Evolutionary conservation across 805 yeast species (phyloP), one percentile per base, ranked within the genome.

Genomic region (Lachancea fermentati): DNA sequence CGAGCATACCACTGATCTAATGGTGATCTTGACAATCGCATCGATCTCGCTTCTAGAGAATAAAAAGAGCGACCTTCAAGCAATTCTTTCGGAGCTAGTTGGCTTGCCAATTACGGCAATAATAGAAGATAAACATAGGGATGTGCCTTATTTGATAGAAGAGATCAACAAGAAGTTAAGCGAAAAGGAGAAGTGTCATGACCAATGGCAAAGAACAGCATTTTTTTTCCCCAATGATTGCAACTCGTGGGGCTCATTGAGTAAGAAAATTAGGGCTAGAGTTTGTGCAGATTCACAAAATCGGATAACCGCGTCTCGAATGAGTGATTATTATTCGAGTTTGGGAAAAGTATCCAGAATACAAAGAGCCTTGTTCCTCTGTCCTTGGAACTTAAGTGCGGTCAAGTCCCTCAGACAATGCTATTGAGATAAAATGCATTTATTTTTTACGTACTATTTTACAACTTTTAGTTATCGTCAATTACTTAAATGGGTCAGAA

Each of bases 11-110:
- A 68, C 84, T 1, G 77, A 88, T 2, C 62, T 86, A 34, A 54
- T 77, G 17, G 77, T 85, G 2, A 80, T 85, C 0, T 61, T 89
- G 43, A 75, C 87, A 1, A 67, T 91, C 31, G 96, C 95, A 5
- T 88, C 94, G 0, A 78, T 91, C 16, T 71, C 85, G 0, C 69
- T 93, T 2, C 67, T 79, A 7, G 84, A 86, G 37, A 68, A 78
- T 34, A 64, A 74, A 41, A 65, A 67, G 4, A 81, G 75, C 12
- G 80, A 79, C 43, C 68, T 83, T 38, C 56, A 71, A 30, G 78
- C 73, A 1, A 79, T 93, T 0, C 69, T 81, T 13, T 72, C 72
- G 38, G 96, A 89, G 58, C 62, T 93, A 33, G 67, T 65, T 28
- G 62, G 68, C 0, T 54, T 84, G 24, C 56, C 78, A 1, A 53